These are phyloP conservation scores for Mortierella sp. DNA, from an alignment of 371 early-diverging fungal genomes.

Conservation along the genomic window DNA sequence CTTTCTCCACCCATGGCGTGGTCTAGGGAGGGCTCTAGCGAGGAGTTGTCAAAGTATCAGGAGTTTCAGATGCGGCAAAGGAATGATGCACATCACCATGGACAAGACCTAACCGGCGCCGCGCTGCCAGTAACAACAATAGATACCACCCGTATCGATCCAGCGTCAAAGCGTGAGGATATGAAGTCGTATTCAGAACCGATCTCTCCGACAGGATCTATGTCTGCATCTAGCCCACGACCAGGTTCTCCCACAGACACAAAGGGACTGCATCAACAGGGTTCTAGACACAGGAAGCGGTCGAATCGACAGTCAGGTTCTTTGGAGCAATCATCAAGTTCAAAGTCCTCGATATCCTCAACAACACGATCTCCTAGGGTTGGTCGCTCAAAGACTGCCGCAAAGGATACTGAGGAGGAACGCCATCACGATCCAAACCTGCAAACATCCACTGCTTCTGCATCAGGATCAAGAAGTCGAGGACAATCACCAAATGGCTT, in stretches of 20 bases:
- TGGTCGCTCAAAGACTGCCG: slow-evolving; percentile 14
- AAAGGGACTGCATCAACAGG: no score
- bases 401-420: slow-evolving; percentile 12
- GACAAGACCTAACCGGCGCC: slow-evolving; percentile 7
- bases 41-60: slow-evolving; percentile 45
- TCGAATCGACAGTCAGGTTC: neutral
- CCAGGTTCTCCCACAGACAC: no score
- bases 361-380: slow-evolving; percentile 13
- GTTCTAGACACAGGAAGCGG: no score
- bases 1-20: slow-evolving; percentile 46
- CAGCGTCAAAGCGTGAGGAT: neutral
- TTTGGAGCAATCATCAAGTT: neutral
- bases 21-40: slow-evolving; percentile 47
- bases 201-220: no score
- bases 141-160: neutral
- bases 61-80: slow-evolving; percentile 35
- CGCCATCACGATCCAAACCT: slow-evolving; percentile 1
- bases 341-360: neutral
- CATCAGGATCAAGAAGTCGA: slow-evolving; percentile 8
- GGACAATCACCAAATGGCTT: slow-evolving; percentile 6
- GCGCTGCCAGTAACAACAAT: slow-evolving; percentile 3
- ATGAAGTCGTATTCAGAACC: no score
- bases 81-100: slow-evolving; percentile 27
- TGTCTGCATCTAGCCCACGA: no score
- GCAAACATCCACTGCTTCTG: neutral